Conservation (phyloP, 768 basidiomycete genomes). For the Mycena galericulata region DNA sequence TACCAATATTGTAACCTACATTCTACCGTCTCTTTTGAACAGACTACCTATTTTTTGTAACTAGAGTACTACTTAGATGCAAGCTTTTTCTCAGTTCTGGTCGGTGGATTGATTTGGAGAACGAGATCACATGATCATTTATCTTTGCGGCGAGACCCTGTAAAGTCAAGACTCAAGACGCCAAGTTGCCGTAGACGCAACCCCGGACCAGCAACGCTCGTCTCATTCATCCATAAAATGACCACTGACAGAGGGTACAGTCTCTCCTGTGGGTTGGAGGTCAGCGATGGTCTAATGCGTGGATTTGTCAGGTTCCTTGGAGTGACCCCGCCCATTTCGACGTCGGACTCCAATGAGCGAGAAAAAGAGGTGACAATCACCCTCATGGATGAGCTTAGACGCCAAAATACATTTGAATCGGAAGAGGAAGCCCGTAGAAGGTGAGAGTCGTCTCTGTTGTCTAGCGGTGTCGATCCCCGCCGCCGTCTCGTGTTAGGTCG, state of each 20-base stretch:
- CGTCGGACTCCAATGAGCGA: slow-evolving; percentile 75
- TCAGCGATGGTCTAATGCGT: slow-evolving; percentile 15
- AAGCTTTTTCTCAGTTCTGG: too few species aligned
- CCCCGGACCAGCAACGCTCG: slow-evolving; percentile 10
- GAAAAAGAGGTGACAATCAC: slow-evolving; percentile 88
- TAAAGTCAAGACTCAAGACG: too few species aligned
- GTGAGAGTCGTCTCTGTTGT: slow-evolving; percentile 58
- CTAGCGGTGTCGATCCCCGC: slow-evolving; percentile 7
- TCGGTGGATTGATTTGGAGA: too few species aligned
- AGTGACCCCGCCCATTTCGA: slow-evolving; percentile 89
- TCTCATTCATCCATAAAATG: slow-evolving; percentile 43
- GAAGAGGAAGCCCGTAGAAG: slow-evolving; percentile 90
- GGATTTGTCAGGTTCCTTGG: slow-evolving; percentile 70
- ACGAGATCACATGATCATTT: slow-evolving; percentile 7
- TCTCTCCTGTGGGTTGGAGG: neutral
- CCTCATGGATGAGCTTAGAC: slow-evolving; percentile 90
- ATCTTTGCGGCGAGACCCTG: neutral
- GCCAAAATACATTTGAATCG: slow-evolving; percentile 89
- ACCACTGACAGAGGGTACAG: slow-evolving; percentile 52
- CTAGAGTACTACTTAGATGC: too few species aligned
- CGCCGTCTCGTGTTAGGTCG: slow-evolving; percentile 17
- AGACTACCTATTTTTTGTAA: too few species aligned
- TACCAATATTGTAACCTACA: neutral
- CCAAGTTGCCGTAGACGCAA: slow-evolving; percentile 6
- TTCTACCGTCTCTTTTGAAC: neutral